phyloP scores from a whole-genome alignment of 768 basidiomycete genomes.

The Suillus placidus region DNA sequence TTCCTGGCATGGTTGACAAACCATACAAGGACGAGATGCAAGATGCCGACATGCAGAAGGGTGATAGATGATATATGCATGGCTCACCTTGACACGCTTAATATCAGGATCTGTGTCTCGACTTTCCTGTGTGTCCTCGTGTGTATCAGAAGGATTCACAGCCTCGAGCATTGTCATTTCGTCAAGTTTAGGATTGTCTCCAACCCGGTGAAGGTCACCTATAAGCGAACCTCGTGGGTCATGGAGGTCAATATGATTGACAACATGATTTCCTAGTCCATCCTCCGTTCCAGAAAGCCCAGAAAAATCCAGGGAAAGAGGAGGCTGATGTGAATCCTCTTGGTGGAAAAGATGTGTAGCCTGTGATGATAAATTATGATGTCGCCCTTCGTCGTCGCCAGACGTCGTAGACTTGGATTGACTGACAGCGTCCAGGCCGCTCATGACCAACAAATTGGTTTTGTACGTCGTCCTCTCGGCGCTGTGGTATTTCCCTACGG shows the following conservation, averaged over 20 bases:
- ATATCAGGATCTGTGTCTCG: conserved; percentile 71
- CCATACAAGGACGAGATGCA: conserved; percentile 18
- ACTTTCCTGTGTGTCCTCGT: conserved; percentile 63
- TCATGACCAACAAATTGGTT: conserved; percentile 38
- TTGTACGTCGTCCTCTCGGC: conserved; percentile 2
- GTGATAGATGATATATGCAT: conserved; percentile 23
- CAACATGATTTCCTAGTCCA: conserved; percentile 26
- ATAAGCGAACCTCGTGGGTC: conserved; percentile 37
- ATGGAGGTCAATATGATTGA: conserved; percentile 30
- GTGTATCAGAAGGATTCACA: conserved; percentile 40
- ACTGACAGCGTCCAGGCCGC: conserved; percentile 42
- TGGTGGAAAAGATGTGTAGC: conserved; percentile 31
- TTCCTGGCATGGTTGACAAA: conserved; percentile 24
- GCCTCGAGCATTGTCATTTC: conserved; percentile 38
- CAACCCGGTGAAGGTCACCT: conserved; percentile 38
- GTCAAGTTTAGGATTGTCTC: conserved; percentile 34
- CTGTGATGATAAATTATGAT: conserved; percentile 35
- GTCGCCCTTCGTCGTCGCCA: conserved; percentile 27
- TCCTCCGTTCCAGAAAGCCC: conserved; percentile 30
- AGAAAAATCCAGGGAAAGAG: conserved; percentile 32
- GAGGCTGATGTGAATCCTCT: conserved; percentile 35
- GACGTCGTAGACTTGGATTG: conserved; percentile 31
- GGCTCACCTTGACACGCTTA: conserved; percentile 82
- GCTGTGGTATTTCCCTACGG: conserved; percentile 9
- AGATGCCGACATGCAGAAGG: conserved; percentile 17